Conservation (phyloP, 192 early-diverging fungal species). For the Geosiphon pyriformis region DNA sequence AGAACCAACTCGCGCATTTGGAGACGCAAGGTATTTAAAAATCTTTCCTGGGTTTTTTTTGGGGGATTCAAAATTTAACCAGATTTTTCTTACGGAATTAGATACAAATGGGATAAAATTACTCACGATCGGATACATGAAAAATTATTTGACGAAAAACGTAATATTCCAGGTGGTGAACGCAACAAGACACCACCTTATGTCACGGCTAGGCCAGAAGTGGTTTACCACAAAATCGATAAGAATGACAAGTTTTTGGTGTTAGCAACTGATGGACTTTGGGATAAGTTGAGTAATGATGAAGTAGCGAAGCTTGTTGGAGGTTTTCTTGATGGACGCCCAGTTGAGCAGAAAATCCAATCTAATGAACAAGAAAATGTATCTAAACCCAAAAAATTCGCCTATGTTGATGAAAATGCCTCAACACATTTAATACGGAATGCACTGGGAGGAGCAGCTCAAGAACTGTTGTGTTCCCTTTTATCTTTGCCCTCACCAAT, state of each 20-base stretch:
- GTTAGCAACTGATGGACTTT: conserved; percentile 78
- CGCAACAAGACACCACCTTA: conserved; percentile 64
- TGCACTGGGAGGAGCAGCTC: conserved; percentile 57
- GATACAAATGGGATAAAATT: conserved; percentile 61
- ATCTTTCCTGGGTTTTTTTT: no score
- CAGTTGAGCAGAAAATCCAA: conserved; percentile 26
- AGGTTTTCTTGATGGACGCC: conserved; percentile 35
- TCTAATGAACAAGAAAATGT: conserved; percentile 9
- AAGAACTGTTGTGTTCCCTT: conserved; percentile 53
- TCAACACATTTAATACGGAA: conserved; percentile 69
- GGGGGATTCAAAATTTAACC: no score
- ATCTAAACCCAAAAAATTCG: conserved; percentile 24
- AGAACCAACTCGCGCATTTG: conserved; percentile 57
- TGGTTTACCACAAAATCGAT: conserved; percentile 53
- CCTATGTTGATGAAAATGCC: conserved; percentile 43
- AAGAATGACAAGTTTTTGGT: conserved; percentile 66
- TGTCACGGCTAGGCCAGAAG: conserved; percentile 69
- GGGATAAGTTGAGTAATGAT: conserved; percentile 65
- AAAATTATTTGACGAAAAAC: conserved; percentile 43
- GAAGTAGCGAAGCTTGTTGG: conserved; percentile 51
- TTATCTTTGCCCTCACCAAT: conserved; percentile 60
- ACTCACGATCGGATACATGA: conserved; percentile 49
- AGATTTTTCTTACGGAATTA: no score
- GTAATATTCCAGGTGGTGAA: conserved; percentile 36
- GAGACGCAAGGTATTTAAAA: conserved; percentile 50